These are phyloP conservation scores for Avena eriantha DNA, from an alignment of 176 grass and related monocot species.

Conservation along the genomic window DNA sequence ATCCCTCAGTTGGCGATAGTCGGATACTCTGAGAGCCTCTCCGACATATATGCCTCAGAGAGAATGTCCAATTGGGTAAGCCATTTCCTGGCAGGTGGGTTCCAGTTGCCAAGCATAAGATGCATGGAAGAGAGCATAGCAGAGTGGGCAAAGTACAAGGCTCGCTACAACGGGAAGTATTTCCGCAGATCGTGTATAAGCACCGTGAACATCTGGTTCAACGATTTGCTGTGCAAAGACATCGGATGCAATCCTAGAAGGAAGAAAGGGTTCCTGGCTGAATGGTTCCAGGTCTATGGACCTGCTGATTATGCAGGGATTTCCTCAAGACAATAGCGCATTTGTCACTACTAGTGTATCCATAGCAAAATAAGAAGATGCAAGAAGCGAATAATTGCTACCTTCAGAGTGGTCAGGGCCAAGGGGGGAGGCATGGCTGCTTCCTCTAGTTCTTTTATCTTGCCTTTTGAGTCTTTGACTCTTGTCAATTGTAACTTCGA, in stretches of 20 bases:
- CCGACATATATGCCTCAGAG: slow-evolving; percentile 66
- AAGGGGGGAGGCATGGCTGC: no score
- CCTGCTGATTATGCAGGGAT: slow-evolving; percentile 70
- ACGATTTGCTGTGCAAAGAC: slow-evolving; percentile 78
- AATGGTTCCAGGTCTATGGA: slow-evolving; percentile 80
- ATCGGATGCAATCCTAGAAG: slow-evolving; percentile 77
- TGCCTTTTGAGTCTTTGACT: no score
- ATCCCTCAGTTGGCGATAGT: slow-evolving; percentile 83
- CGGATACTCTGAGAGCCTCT: slow-evolving; percentile 78
- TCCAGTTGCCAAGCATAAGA: slow-evolving; percentile 70
- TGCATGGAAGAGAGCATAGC: slow-evolving; percentile 72
- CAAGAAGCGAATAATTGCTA: no score
- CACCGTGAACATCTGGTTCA: slow-evolving; percentile 77
- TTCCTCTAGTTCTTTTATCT: no score
- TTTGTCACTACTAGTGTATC: slow-evolving; percentile 4
- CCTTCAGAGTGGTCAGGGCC: no score
- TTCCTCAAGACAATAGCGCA: slow-evolving; percentile 37
- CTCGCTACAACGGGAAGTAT: slow-evolving; percentile 54
- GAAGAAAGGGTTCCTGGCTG: slow-evolving; percentile 72
- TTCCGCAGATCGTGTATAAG: slow-evolving; percentile 72
- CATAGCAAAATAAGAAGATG: no score
- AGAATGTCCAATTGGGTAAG: slow-evolving; percentile 73
- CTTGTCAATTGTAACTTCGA: no score
- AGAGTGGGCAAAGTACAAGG: slow-evolving; percentile 81
- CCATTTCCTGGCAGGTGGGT: slow-evolving; percentile 63